Base-by-base conservation (phyloP, 176 grass and related monocot genomes). In the Oryza meridionalis region DNA sequence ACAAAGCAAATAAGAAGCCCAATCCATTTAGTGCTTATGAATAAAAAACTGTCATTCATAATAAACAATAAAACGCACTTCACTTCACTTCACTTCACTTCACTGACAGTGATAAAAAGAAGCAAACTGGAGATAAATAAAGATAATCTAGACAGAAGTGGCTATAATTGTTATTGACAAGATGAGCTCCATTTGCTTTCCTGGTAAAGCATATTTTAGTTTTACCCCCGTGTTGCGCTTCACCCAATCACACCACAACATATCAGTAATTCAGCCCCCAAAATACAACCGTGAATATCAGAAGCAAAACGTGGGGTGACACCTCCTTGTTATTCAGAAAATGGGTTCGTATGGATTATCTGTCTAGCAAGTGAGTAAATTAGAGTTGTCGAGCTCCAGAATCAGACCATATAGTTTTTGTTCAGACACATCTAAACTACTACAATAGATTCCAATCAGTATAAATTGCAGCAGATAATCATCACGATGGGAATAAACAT, bases 1-100 rank as follows among this genome's bases (percentile, higher is more conserved):
- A 71, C 29, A 84, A 45, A 83, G 22, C 58, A 83, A 53, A 85
- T 44, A 17, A 21, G 12, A 73, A 73, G 58, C 67, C 9, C 33
- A 58, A 8, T 53, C 16, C 33, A 86, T 46, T 35, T 53, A 11
- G 26, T 77, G 35, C 37, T 12, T 42, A 59, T 53, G n/a, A 13
- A 27, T 31, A 55, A 79, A 75, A 7, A 49, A 24, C 4, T 75
- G 13, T 11, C 65, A 5, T 73, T 77, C 51, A 7, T 47, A 63
- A 53, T 55, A 66, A 66, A 78, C 4, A 49, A 49, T 12, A 19
- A 77, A 55, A 69, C n/a, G 44, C 22, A 42, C 9, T 46, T 40
- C 33, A 35, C 33, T 29, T 29, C 29, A 29, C 33, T 29, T 29
- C 29, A 29, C 29, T 33, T 33, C 11, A 14, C 5, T 37, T 37